Percentiles rank a stretch among this genome's conserved stretches.
Evolutionary conservation across 345 rosid genomes (phyloP).

Genomic region (Raphanus sativus): DNA sequence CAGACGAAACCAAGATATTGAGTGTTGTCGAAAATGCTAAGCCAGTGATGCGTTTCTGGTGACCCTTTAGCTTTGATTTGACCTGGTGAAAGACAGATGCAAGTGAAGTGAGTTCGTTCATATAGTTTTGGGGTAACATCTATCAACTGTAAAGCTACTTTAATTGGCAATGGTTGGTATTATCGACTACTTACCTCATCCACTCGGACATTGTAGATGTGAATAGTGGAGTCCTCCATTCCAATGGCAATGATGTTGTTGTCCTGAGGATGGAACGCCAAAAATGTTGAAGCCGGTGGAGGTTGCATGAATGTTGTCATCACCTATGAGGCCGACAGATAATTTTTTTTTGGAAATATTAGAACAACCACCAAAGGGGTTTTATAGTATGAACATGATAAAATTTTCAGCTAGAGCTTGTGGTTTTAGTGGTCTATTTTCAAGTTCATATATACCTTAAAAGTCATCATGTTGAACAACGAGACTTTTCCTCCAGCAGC

Average conservation of each 20-base stretch:
- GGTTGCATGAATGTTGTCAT: slow-evolving; percentile 90
- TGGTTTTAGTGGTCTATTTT: neutral
- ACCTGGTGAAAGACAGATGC: slow-evolving; percentile 48
- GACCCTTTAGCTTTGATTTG: slow-evolving; percentile 84
- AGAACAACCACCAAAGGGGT: neutral
- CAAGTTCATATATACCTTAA: slow-evolving; percentile 54
- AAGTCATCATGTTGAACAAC: slow-evolving; percentile 88
- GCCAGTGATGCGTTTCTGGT: slow-evolving; percentile 80
- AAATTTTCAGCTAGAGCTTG: slow-evolving; percentile 1
- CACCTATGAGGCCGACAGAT: slow-evolving; percentile 49
- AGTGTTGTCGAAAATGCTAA: slow-evolving; percentile 77
- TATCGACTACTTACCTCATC: slow-evolving; percentile 59
- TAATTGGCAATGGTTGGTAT: neutral
- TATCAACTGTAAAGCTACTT: neutral
- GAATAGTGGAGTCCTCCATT: slow-evolving; percentile 86
- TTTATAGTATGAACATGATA: neutral
- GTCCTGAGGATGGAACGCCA: slow-evolving; percentile 88
- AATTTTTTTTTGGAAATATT: neutral
- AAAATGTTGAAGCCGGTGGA: slow-evolving; percentile 84
- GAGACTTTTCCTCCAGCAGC: slow-evolving; percentile 93
- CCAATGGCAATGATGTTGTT: slow-evolving; percentile 89
- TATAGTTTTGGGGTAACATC: neutral
- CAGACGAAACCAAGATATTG: slow-evolving; percentile 81
- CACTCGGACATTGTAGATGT: slow-evolving; percentile 74
- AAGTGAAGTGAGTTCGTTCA: slow-evolving; percentile 8